phyloP scores from a whole-genome alignment of 2,329 filamentous ascomycete species.

The Xylaria sp. region DNA sequence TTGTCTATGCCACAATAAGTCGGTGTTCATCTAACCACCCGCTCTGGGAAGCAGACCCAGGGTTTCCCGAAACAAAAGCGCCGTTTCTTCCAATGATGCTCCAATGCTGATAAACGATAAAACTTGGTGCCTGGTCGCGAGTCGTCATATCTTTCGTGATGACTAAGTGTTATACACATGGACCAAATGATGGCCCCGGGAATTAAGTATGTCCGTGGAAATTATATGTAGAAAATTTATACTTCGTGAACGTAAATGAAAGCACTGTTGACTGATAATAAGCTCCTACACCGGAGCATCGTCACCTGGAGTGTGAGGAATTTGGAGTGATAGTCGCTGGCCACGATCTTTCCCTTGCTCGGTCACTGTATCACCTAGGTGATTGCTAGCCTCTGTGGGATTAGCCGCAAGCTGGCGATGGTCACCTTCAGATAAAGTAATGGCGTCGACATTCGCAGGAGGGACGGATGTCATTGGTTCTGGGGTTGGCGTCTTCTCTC shows the following conservation, averaged over 20 bases:
- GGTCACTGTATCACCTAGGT: constrained; percentile 35
- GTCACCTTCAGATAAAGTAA: constrained; percentile 26
- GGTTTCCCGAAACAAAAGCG: constrained; percentile 35
- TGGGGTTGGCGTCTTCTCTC: constrained; percentile 22
- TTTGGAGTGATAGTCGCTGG: constrained; percentile 52
- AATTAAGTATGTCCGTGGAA: constrained; percentile 30
- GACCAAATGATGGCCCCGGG: constrained; percentile 23
- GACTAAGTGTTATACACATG: constrained; percentile 45
- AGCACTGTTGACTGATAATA: constrained; percentile 11
- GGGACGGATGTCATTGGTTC: constrained; percentile 4
- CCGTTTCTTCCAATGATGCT: constrained; percentile 35
- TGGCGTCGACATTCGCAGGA: background rate
- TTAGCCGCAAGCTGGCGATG: constrained; percentile 21
- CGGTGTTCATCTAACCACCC: constrained; percentile 37
- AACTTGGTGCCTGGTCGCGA: constrained; percentile 29
- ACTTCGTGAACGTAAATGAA: constrained; percentile 32
- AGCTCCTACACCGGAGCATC: constrained; percentile 31
- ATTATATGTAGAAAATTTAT: constrained; percentile 34
- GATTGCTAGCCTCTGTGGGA: constrained; percentile 31
- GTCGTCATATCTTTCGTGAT: constrained; percentile 22
- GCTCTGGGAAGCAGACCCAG: constrained; percentile 16
- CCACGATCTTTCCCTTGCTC: constrained; percentile 45
- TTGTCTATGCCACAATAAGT: constrained; percentile 38
- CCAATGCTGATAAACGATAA: constrained; percentile 34
- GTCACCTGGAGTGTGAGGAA: constrained; percentile 47